Evolutionary conservation across 257 asterid genomes (phyloP).

Genomic region (Agastache rugosa): DNA sequence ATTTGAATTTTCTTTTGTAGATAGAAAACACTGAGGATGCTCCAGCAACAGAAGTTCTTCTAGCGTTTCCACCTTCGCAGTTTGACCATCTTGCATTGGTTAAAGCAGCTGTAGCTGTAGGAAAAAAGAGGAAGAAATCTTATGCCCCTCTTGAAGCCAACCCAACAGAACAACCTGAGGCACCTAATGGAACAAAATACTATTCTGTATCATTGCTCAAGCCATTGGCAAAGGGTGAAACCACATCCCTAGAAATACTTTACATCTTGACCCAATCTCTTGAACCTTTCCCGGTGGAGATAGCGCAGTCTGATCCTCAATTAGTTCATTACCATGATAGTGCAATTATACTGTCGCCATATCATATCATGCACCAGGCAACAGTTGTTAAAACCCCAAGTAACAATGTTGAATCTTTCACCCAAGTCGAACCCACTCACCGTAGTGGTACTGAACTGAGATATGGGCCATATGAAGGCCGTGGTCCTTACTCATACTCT

Average conservation of each 20-base stretch:
- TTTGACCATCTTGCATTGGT: constrained; percentile 77
- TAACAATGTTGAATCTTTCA: constrained; percentile 87
- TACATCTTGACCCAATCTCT: constrained; percentile 83
- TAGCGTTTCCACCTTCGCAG: constrained; percentile 79
- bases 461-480: constrained; percentile 85
- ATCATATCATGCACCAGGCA: constrained; percentile 74
- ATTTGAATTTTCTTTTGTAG: constrained; percentile 48
- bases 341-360: constrained; percentile 85
- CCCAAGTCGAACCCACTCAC: constrained; percentile 73
- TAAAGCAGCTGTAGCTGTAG: constrained; percentile 71
- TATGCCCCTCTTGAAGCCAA: constrained; percentile 69
- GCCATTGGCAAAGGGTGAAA: constrained; percentile 70
- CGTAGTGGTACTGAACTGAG: constrained; percentile 75
- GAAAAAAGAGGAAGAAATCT: constrained; percentile 86
- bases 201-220: constrained; percentile 63
- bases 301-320: constrained; percentile 90
- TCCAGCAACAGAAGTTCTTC: constrained; percentile 75
- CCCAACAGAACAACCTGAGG: constrained; percentile 58
- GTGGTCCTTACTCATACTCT: constrained; percentile 64
- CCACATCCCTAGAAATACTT: constrained; percentile 68
- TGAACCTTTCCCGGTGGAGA: constrained; percentile 91
- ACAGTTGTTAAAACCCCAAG: constrained; percentile 77
- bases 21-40: constrained; percentile 74
- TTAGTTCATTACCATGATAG: constrained; percentile 94
- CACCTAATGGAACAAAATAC: constrained; percentile 78